phyloP scores from a whole-genome alignment of 2,329 filamentous ascomycete genomes.

The Myriosclerotinia curreyana region DNA sequence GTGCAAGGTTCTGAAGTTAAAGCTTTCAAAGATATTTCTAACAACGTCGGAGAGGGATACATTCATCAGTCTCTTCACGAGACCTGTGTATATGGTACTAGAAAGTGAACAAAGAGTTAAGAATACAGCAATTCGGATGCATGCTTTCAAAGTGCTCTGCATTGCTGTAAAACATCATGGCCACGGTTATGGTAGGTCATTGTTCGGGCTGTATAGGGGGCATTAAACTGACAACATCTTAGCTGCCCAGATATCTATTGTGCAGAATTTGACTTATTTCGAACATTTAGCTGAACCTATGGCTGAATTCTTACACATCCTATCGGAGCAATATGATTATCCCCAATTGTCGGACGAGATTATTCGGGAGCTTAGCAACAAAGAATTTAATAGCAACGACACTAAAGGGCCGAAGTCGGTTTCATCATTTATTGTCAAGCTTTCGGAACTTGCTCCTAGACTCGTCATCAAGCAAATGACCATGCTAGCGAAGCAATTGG shows the following conservation, averaged over 20 bases:
- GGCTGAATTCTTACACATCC: conserved; percentile 95
- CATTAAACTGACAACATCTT: conserved; percentile 30
- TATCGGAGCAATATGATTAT: conserved; percentile 96
- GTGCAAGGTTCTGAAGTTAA: conserved; percentile 92
- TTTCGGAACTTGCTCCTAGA: conserved; percentile 87
- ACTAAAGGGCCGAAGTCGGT: conserved; percentile 94
- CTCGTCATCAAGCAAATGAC: conserved; percentile 98
- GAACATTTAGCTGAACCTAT: conserved; percentile 98
- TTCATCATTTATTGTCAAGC: conserved; percentile 85
- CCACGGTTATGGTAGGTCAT: conserved; percentile 79
- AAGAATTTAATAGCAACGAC: conserved; percentile 97
- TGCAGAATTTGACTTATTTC: conserved; percentile 96
- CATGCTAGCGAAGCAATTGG: conserved; percentile 86
- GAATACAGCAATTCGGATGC: conserved; percentile 85
- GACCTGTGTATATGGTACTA: conserved; percentile 88
- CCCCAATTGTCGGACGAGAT: conserved; percentile 93
- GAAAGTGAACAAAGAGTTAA: conserved; percentile 94
- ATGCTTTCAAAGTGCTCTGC: conserved; percentile 94
- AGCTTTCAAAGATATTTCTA: conserved; percentile 87
- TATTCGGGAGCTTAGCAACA: conserved; percentile 89
- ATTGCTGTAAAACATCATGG: conserved; percentile 97
- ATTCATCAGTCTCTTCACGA: conserved; percentile 86
- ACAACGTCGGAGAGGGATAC: conserved; percentile 96
- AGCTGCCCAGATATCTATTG: conserved; percentile 96
- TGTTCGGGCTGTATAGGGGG: neutral